A percentile compares a stretch with the other conserved stretches of the same genome.
Evolutionary conservation across 768 basidiomycete species (phyloP).

Genomic region (Termitomyces titanicus): DNA sequence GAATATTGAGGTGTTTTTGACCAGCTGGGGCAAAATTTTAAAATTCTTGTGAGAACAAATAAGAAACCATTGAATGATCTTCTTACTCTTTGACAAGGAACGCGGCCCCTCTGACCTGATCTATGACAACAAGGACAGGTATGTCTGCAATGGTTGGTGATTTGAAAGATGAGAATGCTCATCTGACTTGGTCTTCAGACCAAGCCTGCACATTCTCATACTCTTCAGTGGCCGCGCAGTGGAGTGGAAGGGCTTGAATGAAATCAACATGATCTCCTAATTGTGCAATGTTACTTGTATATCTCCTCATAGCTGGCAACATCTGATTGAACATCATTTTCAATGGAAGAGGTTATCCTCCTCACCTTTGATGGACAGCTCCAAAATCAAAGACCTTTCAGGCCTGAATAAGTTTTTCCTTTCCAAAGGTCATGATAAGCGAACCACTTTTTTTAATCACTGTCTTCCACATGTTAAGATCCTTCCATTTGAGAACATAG

Average conservation of each 20-base stretch:
- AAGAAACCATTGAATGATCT: background rate
- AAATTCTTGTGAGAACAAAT: background rate
- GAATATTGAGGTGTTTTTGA: slow-evolving; percentile 15
- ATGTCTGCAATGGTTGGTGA: slow-evolving; percentile 17
- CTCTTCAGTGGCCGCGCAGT: slow-evolving; percentile 12
- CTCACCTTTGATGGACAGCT: slow-evolving; percentile 17
- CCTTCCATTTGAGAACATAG: slow-evolving; percentile 25
- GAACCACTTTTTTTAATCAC: slow-evolving; percentile 15
- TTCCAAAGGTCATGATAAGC: slow-evolving; percentile 8
- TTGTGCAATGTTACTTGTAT: slow-evolving; percentile 3
- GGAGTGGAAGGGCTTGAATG: slow-evolving; percentile 12
- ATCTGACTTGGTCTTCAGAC: slow-evolving; percentile 15
- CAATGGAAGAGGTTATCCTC: background rate
- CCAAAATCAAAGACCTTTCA: slow-evolving; percentile 24
- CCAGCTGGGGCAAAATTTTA: slow-evolving; percentile 24
- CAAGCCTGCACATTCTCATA: slow-evolving; percentile 12
- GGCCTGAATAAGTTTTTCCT: slow-evolving; percentile 14
- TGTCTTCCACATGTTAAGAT: slow-evolving; percentile 23
- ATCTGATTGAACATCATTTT: background rate
- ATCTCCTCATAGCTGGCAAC: slow-evolving; percentile 19
- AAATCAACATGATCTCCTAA: slow-evolving; percentile 20
- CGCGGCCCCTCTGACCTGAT: slow-evolving; percentile 13
- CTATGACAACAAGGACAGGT: slow-evolving; percentile 20
- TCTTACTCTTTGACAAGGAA: slow-evolving; percentile 21
- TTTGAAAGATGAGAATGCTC: slow-evolving; percentile 19